Base-by-base conservation (phyloP, 306 rosid species). In the Calophaca sinica region DNA sequence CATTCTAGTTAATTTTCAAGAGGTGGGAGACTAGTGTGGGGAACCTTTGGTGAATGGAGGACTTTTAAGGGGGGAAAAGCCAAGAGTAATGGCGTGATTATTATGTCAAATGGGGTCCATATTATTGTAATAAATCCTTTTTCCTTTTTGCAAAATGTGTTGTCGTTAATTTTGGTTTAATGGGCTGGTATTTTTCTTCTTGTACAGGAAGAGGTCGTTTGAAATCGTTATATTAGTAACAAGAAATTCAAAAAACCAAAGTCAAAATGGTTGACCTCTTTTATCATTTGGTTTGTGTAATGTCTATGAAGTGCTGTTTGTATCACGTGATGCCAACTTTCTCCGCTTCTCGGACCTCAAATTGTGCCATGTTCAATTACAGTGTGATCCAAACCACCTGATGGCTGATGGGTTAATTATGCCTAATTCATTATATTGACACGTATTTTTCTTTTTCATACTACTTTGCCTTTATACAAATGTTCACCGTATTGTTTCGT, bases 51-150 rank as follows among this genome's bases (percentile, higher is more conserved):
- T 41, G 68, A 15, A 38, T 2, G 3, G 20, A 2, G 54, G 73
- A 32, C 28, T 62, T 85, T 77, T 78, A 52, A 72, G 75, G 59
- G 58, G 71, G 42, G 7, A 63, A 55, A 87, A 86, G 89, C 86
- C 90, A 82, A 66, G 74, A 84, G 89, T 73, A 73, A 61, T 78
- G 89, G 96, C 96, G 89, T 84, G 92, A 87, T 89, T 89, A 73
- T 59, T 13, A 65, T 28, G 29, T 77, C 35, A 64, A 15, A 35
- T 74, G 76, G 87, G 73, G 28, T 79, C 62, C 9, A 2, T 36
- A 7, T 28, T 15, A 70, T 51, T 79, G 67, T 76, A 72, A 64
- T 88, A 10, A 6, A 4, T 15, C 33, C 75, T 33, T 55, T 36
- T 2, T 12, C 36, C 1, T 61, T 10, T 58, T 29, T 3, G n/a